These are phyloP conservation scores for Pythium volutum DNA, from an alignment of 352 stramenopile genomes.

Conservation along the genomic window DNA sequence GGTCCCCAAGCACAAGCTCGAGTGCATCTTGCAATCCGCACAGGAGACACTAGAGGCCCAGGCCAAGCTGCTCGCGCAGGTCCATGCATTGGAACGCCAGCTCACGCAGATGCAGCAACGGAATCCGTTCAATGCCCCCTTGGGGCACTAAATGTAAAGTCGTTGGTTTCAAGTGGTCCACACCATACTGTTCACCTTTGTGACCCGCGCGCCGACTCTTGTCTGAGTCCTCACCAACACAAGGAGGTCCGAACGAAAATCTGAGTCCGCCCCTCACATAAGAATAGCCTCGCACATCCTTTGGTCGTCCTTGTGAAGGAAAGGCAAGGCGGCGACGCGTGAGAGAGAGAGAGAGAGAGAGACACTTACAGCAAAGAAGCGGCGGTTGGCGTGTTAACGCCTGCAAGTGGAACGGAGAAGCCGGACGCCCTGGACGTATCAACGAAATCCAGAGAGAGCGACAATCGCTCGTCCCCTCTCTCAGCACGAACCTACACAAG, in stretches of 20 bases:
- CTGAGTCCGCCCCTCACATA: slow-evolving; percentile 1
- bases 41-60: slow-evolving; percentile 58
- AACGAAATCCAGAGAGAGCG: slow-evolving; percentile 1
- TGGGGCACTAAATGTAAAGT: slow-evolving; percentile 23
- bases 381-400: no score
- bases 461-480: no score
- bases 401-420: not conserved
- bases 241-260: no score
- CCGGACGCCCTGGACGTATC: not conserved
- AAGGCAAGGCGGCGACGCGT: not conserved
- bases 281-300: slow-evolving; percentile 3
- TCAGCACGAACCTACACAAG: not conserved
- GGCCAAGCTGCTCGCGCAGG: slow-evolving; percentile 60
- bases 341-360: no score
- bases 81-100: slow-evolving; percentile 29
- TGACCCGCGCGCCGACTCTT: slow-evolving; percentile 3
- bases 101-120: slow-evolving; percentile 2
- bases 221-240: slow-evolving; percentile 19
- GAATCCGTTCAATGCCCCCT: not conserved
- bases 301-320: slow-evolving; percentile 9
- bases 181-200: not conserved
- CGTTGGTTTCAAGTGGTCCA: not conserved
- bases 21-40: slow-evolving; percentile 47
- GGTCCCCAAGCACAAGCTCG: slow-evolving; percentile 47
- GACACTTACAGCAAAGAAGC: no score